phyloP scores from a whole-genome alignment of 768 basidiomycete species.

The Ramaria sp. region DNA sequence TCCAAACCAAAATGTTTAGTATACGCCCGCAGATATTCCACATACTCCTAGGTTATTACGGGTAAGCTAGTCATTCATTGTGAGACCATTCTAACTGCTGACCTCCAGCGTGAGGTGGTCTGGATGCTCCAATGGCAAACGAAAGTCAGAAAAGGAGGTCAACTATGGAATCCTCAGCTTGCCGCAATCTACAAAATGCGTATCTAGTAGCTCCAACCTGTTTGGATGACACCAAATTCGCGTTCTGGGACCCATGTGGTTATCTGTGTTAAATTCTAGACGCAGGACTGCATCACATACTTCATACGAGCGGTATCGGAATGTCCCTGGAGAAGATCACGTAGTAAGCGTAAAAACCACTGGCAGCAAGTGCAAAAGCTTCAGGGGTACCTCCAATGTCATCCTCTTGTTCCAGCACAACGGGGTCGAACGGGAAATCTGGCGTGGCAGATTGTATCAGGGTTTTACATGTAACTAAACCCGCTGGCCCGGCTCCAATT shows the following conservation, averaged over 20 bases:
- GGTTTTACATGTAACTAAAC: conserved; percentile 40
- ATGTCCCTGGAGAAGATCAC: conserved; percentile 24
- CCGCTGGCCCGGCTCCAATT: conserved; percentile 38
- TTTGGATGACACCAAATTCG: conserved; percentile 43
- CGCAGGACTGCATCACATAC: conserved; percentile 12
- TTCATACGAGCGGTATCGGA: conserved; percentile 38
- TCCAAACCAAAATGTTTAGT: conserved; percentile 30
- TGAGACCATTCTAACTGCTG: background rate
- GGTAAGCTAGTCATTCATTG: background rate
- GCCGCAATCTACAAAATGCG: background rate
- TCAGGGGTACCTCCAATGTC: conserved; percentile 28
- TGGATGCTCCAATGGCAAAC: conserved; percentile 32
- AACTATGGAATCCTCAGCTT: conserved; percentile 25
- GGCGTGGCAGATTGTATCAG: conserved; percentile 29
- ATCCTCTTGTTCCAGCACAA: conserved; percentile 37
- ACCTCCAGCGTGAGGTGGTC: conserved; percentile 40
- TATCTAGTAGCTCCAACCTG: background rate
- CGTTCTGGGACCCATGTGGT: conserved; percentile 24
- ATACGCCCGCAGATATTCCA: conserved; percentile 39
- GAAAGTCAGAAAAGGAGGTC: conserved; percentile 51
- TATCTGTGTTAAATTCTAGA: background rate
- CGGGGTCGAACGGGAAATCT: conserved; percentile 36
- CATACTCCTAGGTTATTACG: conserved; percentile 29
- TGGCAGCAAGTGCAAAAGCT: too few species aligned
- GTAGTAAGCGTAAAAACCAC: background rate